A percentile compares a stretch with the other conserved stretches of the same genome.
phyloP scores from a whole-genome alignment of 305 asterid species.

The Rubia tinctorum region DNA sequence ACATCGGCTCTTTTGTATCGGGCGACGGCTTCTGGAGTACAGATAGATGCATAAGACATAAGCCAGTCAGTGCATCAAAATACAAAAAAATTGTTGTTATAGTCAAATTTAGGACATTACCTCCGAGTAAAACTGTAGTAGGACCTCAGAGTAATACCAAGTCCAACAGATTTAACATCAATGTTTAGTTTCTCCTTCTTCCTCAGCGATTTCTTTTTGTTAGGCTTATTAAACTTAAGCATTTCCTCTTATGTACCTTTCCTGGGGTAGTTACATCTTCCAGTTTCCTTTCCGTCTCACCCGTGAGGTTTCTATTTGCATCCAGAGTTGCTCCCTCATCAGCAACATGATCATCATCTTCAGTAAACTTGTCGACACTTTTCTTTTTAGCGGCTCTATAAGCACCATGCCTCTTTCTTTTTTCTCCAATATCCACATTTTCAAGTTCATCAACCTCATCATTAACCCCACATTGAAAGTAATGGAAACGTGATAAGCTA shows the following conservation, averaged over 20 bases:
- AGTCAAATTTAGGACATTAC: slow-evolving; percentile 25
- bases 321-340: slow-evolving; percentile 89
- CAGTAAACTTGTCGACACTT: slow-evolving; percentile 60
- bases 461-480: no score
- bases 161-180: slow-evolving; percentile 66
- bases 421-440: no score
- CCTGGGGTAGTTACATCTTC: slow-evolving; percentile 75
- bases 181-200: slow-evolving; percentile 83
- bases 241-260: slow-evolving; percentile 77
- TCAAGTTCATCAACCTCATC: slow-evolving; percentile 61
- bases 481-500: no score
- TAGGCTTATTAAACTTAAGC: slow-evolving; percentile 84
- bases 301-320: slow-evolving; percentile 73
- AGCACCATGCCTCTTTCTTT: slow-evolving; percentile 57
- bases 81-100: neutral
- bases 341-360: slow-evolving; percentile 78
- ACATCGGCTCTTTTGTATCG: slow-evolving; percentile 51
- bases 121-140: slow-evolving; percentile 33
- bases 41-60: neutral
- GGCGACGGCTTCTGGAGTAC: slow-evolving; percentile 32
- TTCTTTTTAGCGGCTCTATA: slow-evolving; percentile 84
- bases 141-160: slow-evolving; percentile 36
- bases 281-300: slow-evolving; percentile 83
- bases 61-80: neutral
- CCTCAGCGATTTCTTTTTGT: slow-evolving; percentile 89